Evolutionary conservation across 306 rosid genomes (phyloP).

Genomic region (Citrullus amarus): DNA sequence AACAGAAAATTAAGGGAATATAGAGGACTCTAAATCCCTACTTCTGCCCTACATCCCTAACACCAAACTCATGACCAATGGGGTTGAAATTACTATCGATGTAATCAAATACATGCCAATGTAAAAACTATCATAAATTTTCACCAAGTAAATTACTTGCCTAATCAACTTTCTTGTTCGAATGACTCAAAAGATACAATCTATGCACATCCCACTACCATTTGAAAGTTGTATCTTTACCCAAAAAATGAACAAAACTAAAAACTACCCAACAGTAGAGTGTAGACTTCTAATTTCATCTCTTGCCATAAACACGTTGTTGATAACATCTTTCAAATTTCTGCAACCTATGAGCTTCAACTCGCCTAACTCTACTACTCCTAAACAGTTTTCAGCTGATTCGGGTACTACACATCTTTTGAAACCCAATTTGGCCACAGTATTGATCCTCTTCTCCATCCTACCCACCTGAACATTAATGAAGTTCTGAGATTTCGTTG

Average conservation of each 20-base stretch:
- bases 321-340: constrained; percentile 71
- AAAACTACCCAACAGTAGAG: background rate
- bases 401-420: constrained; percentile 56
- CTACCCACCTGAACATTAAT: constrained; percentile 47
- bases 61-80: background rate
- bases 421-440: constrained; percentile 72
- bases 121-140: background rate
- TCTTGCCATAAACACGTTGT: constrained; percentile 30
- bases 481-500: background rate
- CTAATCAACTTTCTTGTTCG: background rate
- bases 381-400: constrained; percentile 37
- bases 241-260: background rate
- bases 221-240: background rate
- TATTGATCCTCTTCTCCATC: constrained; percentile 69
- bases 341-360: constrained; percentile 46
- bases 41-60: too few species aligned
- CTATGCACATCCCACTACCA: background rate
- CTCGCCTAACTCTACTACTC: constrained; percentile 22
- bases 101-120: background rate
- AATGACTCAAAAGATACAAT: background rate
- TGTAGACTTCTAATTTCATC: background rate
- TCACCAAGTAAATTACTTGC: background rate
- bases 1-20: too few species aligned
- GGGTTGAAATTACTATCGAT: background rate
- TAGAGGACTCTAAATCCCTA: too few species aligned